phyloP scores from a whole-genome alignment of 768 basidiomycete genomes.

The Pilatotrama ljubarskyi region DNA sequence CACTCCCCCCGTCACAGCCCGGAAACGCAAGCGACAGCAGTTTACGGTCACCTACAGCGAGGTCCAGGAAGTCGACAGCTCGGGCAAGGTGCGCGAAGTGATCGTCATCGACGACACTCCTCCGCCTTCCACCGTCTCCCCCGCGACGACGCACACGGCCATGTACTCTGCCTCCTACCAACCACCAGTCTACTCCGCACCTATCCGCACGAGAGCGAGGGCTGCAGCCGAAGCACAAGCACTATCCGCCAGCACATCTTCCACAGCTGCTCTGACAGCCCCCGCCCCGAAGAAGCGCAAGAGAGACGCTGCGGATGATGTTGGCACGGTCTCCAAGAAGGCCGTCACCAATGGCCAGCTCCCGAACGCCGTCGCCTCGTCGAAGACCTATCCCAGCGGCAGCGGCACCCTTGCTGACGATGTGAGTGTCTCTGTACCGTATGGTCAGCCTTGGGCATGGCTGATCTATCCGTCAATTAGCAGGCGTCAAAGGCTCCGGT shows the following conservation, averaged over 20 bases:
- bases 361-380: slow-evolving; percentile 47
- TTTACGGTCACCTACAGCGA: slow-evolving; percentile 86
- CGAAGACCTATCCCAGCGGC: slow-evolving; percentile 69
- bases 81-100: slow-evolving; percentile 78
- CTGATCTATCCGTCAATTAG: slow-evolving; percentile 26
- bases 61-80: slow-evolving; percentile 81
- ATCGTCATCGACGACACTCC: slow-evolving; percentile 94
- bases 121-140: slow-evolving; percentile 77
- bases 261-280: slow-evolving; percentile 55
- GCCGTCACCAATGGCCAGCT: slow-evolving; percentile 50
- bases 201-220: slow-evolving; percentile 81
- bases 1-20: slow-evolving; percentile 68
- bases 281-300: slow-evolving; percentile 85
- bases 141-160: slow-evolving; percentile 63
- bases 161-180: slow-evolving; percentile 80
- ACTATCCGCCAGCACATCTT: slow-evolving; percentile 62
- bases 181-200: slow-evolving; percentile 71
- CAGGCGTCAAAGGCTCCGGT: slow-evolving; percentile 67
- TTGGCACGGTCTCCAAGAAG: slow-evolving; percentile 72
- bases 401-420: slow-evolving; percentile 66
- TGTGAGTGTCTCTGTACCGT: slow-evolving; percentile 43
- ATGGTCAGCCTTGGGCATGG: slow-evolving; percentile 20
- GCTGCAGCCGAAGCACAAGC: slow-evolving; percentile 86
- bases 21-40: slow-evolving; percentile 84
- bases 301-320: slow-evolving; percentile 73